Evolutionary conservation across 257 asterid species (phyloP).

Genomic region (Buddleja alternifolia): DNA sequence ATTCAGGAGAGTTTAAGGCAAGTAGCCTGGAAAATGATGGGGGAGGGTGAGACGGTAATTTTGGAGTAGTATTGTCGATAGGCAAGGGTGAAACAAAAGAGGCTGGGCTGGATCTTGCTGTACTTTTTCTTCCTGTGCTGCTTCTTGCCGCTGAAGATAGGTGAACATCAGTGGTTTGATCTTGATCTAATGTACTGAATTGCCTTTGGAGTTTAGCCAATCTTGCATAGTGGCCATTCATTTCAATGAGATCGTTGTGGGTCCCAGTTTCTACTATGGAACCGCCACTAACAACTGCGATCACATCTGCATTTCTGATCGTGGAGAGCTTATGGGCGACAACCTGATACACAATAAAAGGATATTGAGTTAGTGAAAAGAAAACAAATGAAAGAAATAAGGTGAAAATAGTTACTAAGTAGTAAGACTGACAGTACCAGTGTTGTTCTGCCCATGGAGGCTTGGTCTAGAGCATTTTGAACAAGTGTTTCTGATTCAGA

Average conservation of each 20-base stretch:
- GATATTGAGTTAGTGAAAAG: background rate
- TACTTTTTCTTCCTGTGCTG: constrained; percentile 54
- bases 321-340: constrained; percentile 96
- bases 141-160: constrained; percentile 53
- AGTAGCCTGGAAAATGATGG: constrained; percentile 63
- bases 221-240: constrained; percentile 65
- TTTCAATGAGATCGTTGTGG: constrained; percentile 61
- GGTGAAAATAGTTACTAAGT: background rate
- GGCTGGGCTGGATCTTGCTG: constrained; percentile 65
- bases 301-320: constrained; percentile 68
- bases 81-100: constrained; percentile 54
- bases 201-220: constrained; percentile 72
- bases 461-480: constrained; percentile 82
- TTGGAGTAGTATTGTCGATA: background rate
- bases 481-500: constrained; percentile 83
- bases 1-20: constrained; percentile 64
- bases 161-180: constrained; percentile 35
- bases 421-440: constrained; percentile 44
- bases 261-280: constrained; percentile 63
- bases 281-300: constrained; percentile 65
- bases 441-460: constrained; percentile 86
- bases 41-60: constrained; percentile 39
- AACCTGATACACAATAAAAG: constrained; percentile 46
- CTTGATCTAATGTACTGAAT: constrained; percentile 59
- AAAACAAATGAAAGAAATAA: background rate